A percentile compares a stretch with the other conserved stretches of the same genome.
Conservation (phyloP, 2,329 filamentous ascomycete species). For the Camillea tinctor region DNA sequence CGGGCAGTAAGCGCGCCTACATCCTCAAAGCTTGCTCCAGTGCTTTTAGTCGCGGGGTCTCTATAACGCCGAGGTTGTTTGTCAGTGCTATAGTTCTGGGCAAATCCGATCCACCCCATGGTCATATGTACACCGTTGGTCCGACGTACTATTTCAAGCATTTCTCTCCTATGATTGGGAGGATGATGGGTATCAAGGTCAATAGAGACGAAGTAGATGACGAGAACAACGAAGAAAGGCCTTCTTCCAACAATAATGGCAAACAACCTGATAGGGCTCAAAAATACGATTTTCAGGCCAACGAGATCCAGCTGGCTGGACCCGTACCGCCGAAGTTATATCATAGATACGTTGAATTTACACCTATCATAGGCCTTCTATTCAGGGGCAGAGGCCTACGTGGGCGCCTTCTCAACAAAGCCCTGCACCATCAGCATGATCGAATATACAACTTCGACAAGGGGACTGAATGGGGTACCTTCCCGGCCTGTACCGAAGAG, state of each 20-base stretch:
- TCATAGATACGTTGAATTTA: constrained; percentile 91
- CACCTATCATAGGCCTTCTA: constrained; percentile 84
- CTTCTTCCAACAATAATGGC: constrained; percentile 11
- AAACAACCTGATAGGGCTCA: constrained; percentile 50
- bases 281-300: constrained; percentile 92
- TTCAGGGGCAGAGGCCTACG: constrained; percentile 76
- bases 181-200: constrained; percentile 71
- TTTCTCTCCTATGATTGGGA: constrained; percentile 84
- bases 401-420: constrained; percentile 77
- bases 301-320: constrained; percentile 82
- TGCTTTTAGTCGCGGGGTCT: constrained; percentile 58
- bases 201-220: constrained; percentile 57
- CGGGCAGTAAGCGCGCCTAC: constrained; percentile 86
- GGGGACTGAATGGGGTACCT: constrained; percentile 69
- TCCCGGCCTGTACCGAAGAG: constrained; percentile 64
- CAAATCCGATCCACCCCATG: constrained; percentile 67
- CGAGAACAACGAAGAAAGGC: constrained; percentile 30
- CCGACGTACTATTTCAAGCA: constrained; percentile 77
- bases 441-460: constrained; percentile 87
- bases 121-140: constrained; percentile 74
- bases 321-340: constrained; percentile 80
- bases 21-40: constrained; percentile 67
- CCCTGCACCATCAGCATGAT: constrained; percentile 84
- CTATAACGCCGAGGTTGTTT: constrained; percentile 68
- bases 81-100: constrained; percentile 79